These are phyloP conservation scores for Alternaria novae-zelandiae DNA, from an alignment of 2,329 filamentous ascomycete species.

Conservation along the genomic window DNA sequence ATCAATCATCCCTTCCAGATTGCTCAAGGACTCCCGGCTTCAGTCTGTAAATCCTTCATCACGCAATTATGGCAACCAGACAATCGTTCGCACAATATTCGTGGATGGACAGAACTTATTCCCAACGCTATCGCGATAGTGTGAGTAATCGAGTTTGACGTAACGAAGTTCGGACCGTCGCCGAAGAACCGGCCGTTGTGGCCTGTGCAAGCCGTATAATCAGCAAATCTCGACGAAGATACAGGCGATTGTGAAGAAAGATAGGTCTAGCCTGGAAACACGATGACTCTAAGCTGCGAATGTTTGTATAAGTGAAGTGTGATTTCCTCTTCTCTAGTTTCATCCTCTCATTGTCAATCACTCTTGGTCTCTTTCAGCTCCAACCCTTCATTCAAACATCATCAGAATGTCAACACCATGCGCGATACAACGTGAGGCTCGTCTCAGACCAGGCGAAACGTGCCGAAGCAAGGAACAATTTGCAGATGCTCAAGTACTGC, in stretches of 20 bases:
- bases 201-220: background rate
- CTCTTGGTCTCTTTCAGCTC: background rate
- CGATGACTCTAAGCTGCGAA: background rate
- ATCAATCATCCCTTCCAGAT: background rate
- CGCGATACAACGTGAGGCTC: background rate
- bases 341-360: background rate
- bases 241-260: background rate
- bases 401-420: background rate
- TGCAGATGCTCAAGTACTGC: conserved; percentile 10
- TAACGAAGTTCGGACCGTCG: background rate
- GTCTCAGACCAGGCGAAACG: background rate
- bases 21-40: background rate
- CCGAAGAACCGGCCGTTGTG: background rate
- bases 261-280: background rate
- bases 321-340: background rate
- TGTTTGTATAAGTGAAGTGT: background rate
- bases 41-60: background rate
- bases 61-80: background rate
- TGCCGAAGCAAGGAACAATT: background rate
- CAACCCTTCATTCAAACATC: background rate
- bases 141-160: background rate
- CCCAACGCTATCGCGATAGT: background rate
- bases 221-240: background rate
- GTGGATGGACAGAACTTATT: background rate
- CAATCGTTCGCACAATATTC: background rate